Base-by-base conservation (phyloP, 2,329 filamentous ascomycete genomes). In the Escovopsis sp. region DNA sequence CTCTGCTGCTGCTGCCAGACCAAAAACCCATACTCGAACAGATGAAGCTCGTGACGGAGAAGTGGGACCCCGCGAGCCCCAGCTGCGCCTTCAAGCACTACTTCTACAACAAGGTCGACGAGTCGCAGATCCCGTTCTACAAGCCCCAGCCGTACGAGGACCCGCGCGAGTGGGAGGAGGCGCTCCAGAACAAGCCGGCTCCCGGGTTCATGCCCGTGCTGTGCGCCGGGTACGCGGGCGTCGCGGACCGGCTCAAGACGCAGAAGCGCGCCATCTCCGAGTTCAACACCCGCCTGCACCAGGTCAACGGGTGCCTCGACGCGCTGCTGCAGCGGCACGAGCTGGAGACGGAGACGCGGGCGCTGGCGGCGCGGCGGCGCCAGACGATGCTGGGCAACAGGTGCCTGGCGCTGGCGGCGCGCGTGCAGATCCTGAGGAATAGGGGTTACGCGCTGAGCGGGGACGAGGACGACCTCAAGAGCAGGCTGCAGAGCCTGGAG, bases 21-120 rank as follows among this genome's bases (percentile, higher is more conserved):
- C 80, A 87, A 56, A 86, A 86, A 57, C 75, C 79, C 38, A 73
- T 88, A 36, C 70, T 76, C 15, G 79, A 87, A 43, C 84, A 89
- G 58, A 83, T 88, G 58, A 67, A 71, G 46, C 67, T 77, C 24
- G 70, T 91, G 34, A 66, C 76, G 40, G 68, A 76, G 45, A 87
- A 88, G 63, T 91, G 84, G 84, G 71, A 83, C 46, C 78, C 82
- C 1, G 61, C 69, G 24, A 73, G 70, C 57, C 70, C 76, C 16
- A 76, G 76, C 55, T 87, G 82, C 52, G 75, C 74, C 25, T 86
- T 91, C 65, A 82, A 85, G 59, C 70, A 83, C 55, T 89, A 89
- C 66, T 85, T 91, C 59, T 93, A 91, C 70, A 91, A 91, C 63
- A 78, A 84, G 50, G 83, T 88, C 47, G 79, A 82, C 48, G 76